Evolutionary conservation across 345 rosid species (phyloP), one percentile per base, ranked within the genome.

Genomic region (Aegle marmelos): DNA sequence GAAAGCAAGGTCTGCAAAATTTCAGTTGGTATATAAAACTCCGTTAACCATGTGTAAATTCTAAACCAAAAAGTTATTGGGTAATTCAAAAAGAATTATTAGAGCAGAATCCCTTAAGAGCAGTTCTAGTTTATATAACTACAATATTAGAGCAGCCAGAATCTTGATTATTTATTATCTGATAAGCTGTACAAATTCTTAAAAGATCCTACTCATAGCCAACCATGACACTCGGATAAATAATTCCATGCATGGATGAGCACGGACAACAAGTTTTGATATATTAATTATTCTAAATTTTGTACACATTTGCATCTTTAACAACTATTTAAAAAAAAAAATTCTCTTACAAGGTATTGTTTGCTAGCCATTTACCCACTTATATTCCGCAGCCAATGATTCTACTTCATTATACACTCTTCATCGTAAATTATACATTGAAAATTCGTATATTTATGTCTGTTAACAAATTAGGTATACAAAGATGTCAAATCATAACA

Each of bases 191-290:
- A 68, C 48, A 68, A 50, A 3, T 54, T 68, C 1, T 53, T 27
- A 4, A 0, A 45, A 9, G 34, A 70, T 74, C 76, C 69, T 78
- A 69, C 57, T 74, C 58, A 60, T 74, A 17, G 30, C 76, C 76
- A 74, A 63, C 68, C 21, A 69, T 24, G 71, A 81, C 64, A 50
- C n/a, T 39, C 27, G 17, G 39, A 60, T 24, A 60, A 60, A 73
- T 7, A 58, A 73, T 58, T 36, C 33, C 24, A 73, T 24, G 9
- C 16, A 34, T 36, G 37, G 57, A 59, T 59, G 17, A 73, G 28
- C 37, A 58, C 37, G 36, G 65, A 21, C n/a, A 56, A 41, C 1
- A 11, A 9, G 48, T 10, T 41, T 11, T 41, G 50, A 45, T 13
- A 45, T 45, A 45, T 45, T 45, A 11, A 11, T 13, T 45, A 45